Base-by-base conservation (phyloP, 768 basidiomycete genomes). In the Roridomyces roridus region DNA sequence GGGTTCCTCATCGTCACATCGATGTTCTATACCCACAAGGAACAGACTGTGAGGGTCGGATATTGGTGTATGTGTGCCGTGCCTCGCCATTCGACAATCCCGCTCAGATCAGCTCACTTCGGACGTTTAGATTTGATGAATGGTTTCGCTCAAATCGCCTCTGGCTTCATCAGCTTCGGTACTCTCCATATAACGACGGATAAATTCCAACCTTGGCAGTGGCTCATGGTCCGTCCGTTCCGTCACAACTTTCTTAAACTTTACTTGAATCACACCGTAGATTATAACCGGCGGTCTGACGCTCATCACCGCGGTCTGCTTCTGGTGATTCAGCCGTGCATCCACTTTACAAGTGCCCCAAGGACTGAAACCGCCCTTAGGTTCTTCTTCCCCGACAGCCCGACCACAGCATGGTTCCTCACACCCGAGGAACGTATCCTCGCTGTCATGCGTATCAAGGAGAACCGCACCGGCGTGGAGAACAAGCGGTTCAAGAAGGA, bases 311-410 rank as follows among this genome's bases (percentile, higher is more conserved):
- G n/a, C n/a, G n/a, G n/a, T n/a, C n/a, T n/a, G n/a, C n/a, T n/a
- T n/a, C n/a, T n/a, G n/a, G n/a, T n/a, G n/a, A n/a, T n/a, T n/a
- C n/a, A n/a, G n/a, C n/a, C n/a, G n/a, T n/a, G n/a, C n/a, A n/a
- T n/a, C n/a, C n/a, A n/a, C n/a, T n/a, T n/a, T n/a, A n/a, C n/a
- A n/a, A n/a, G n/a, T n/a, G n/a, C n/a, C n/a, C n/a, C n/a, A n/a
- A n/a, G n/a, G n/a, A n/a, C n/a, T n/a, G n/a, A n/a, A n/a, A n/a
- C n/a, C n/a, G n/a, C n/a, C n/a, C n/a, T n/a, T n/a, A 88, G 87
- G 87, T 80, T 91, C 71, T 84, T 84, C 70, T 92, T 93, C 80
- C 91, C 91, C 17, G 88, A 93, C 72, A 90, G 87, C 10, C 91
- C 91, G 18, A 81, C 88, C 12, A 85, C 76, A 2, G 91, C 91